These are phyloP conservation scores for Vigna trinervia DNA, from an alignment of 306 rosid genomes.

Conservation along the genomic window DNA sequence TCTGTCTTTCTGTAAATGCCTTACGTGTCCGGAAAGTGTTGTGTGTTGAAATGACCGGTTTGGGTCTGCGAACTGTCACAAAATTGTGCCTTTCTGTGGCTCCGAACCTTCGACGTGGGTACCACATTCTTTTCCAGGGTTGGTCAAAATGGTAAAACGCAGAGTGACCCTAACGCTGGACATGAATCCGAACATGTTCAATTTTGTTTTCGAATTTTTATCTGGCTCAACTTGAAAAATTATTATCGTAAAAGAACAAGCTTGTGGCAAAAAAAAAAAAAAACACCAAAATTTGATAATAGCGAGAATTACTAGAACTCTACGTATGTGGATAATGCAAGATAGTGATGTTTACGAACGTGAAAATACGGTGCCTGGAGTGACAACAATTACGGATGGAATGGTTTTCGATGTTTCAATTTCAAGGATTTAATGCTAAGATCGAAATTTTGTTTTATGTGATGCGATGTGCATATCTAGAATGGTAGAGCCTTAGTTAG, in stretches of 20 bases:
- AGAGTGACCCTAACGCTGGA: not conserved
- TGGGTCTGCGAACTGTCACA: slow-evolving; percentile 26
- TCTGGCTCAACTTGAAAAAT: not conserved
- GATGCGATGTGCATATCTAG: not conserved
- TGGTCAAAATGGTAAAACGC: slow-evolving; percentile 50
- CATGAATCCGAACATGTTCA: not conserved
- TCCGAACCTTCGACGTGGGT: slow-evolving; percentile 46
- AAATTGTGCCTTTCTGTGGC: not conserved
- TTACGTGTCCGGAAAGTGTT: slow-evolving; percentile 34
- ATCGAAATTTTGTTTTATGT: slow-evolving; percentile 35
- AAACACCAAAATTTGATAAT: not conserved
- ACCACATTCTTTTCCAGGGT: slow-evolving; percentile 30
- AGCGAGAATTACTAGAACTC: not conserved
- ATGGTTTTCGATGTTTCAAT: slow-evolving; percentile 39
- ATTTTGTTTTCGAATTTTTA: not conserved
- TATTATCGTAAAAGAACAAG: no score
- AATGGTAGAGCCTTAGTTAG: not conserved
- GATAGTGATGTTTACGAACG: slow-evolving; percentile 45
- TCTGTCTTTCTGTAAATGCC: slow-evolving; percentile 35
- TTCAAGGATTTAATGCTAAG: slow-evolving; percentile 31
- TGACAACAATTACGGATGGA: slow-evolving; percentile 5
- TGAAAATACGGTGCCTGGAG: not conserved
- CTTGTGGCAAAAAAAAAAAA: not conserved
- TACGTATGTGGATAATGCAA: slow-evolving; percentile 23
- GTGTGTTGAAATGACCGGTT: slow-evolving; percentile 26